Evolutionary conservation across 805 yeast genomes (phyloP).

Genomic region (Spathaspora hagerdaliae): DNA sequence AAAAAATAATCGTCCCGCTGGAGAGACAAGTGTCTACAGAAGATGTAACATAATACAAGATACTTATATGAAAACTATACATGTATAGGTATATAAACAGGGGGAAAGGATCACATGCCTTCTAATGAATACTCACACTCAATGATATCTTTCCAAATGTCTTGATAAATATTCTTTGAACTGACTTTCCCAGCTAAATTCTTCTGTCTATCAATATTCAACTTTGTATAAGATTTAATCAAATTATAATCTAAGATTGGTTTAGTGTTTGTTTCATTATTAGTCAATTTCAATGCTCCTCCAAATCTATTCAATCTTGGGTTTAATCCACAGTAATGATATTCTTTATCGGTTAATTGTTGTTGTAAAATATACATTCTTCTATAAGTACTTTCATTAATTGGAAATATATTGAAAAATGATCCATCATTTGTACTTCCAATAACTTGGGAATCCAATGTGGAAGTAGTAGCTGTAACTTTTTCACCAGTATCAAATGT

Average conservation of each 20-base stretch:
- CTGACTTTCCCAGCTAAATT: constrained; percentile 51
- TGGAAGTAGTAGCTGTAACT: constrained; percentile 13
- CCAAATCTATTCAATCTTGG: constrained; percentile 63
- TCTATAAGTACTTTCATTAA: constrained; percentile 72
- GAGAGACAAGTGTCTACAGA: too few species aligned
- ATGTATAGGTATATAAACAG: too few species aligned
- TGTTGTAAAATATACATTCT: constrained; percentile 82
- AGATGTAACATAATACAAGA: too few species aligned
- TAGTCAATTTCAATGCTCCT: constrained; percentile 26
- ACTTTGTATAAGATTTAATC: constrained; percentile 47
- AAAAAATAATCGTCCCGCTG: too few species aligned
- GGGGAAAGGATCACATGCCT: neutral
- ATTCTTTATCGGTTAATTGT: constrained; percentile 75
- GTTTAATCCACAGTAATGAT: constrained; percentile 73
- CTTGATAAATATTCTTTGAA: constrained; percentile 53
- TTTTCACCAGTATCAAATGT: constrained; percentile 19
- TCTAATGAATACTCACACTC: constrained; percentile 43
- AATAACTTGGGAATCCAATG: constrained; percentile 51
- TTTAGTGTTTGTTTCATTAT: constrained; percentile 41
- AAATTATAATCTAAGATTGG: constrained; percentile 66
- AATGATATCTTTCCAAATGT: constrained; percentile 65
- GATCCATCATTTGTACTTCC: constrained; percentile 83
- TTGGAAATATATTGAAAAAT: constrained; percentile 66
- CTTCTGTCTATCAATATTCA: constrained; percentile 56
- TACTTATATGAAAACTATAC: too few species aligned